Evolutionary conservation across 176 grass and related monocot genomes (phyloP), one percentile per base, ranked within the genome.

Genomic region (Juncus inflexus): DNA sequence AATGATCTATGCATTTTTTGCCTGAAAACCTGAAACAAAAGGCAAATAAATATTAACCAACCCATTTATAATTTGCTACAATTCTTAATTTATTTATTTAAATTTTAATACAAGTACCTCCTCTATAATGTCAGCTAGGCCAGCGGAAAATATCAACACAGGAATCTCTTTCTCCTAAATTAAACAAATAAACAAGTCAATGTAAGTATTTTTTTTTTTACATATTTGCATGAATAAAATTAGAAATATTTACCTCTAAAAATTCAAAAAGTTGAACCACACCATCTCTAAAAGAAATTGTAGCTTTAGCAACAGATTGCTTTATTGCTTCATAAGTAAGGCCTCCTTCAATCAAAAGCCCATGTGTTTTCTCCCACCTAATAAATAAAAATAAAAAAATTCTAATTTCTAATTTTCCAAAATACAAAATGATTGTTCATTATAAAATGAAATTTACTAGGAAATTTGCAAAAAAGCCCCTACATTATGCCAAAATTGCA

Each of bases 51-150:
- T 42, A 15, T 65, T 54, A 55, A 54, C 19, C 6, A 78, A 15
- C 47, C 15, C 67, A 16, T 66, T 62, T 65, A 11, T 1, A 70
- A 45, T 50, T 36, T 76, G 67, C 12, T 54, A 65, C 47, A 69
- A 65, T 35, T 28, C 19, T 28, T 28, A 28, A 28, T 28, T 28
- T 28, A 28, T 28, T 28, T 28, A 28, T 28, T 28, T 28, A 12
- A 64, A 45, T 3, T 51, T 38, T 65, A 73, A 28, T 0, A 3
- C 54, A 37, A 70, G 45, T 70, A 91, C 92, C 85, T 96, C 92
- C 74, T 91, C 92, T 70, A 96, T 96, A 51, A 91, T 88, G 70
- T 91, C 87, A 67, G 87, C 87, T 63, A 96, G 92, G 65, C 92
- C 92, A 78, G 92, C 92, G 74, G 92, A 96, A 91, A 96, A 96